These are phyloP conservation scores for Aureobasidium sp. DNA, from an alignment of 2,329 filamentous ascomycete genomes.

Conservation along the genomic window DNA sequence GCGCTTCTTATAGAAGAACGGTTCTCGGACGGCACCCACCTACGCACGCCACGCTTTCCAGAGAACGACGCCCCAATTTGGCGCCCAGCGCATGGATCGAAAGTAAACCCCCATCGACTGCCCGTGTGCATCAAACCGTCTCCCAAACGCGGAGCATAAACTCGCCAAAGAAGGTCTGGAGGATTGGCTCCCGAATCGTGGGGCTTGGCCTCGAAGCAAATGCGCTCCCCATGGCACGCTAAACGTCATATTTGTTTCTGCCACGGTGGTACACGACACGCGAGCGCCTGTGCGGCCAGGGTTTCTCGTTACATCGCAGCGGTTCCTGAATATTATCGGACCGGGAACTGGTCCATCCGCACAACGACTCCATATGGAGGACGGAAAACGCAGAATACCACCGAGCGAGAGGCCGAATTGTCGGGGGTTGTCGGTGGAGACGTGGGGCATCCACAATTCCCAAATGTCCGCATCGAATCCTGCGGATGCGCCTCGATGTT, in stretches of 20 bases:
- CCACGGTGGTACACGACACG: neutral
- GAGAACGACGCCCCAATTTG: neutral
- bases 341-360: conserved; percentile 2
- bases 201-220: neutral
- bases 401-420: conserved; percentile 11
- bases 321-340: neutral
- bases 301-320: neutral
- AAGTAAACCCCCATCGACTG: conserved; percentile 5
- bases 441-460: conserved; percentile 5
- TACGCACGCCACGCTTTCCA: conserved; percentile 8
- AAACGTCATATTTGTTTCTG: conserved; percentile 11
- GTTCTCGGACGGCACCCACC: neutral
- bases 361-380: conserved; percentile 4
- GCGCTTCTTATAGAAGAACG: conserved; percentile 7
- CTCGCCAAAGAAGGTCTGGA: neutral
- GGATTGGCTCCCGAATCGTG: neutral
- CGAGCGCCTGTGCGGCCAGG: conserved; percentile 3
- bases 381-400: conserved; percentile 1
- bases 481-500: neutral
- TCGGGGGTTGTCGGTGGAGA: conserved; percentile 7
- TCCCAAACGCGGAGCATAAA: neutral
- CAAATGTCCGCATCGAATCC: neutral
- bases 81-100: conserved; percentile 11
- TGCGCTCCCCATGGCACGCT: conserved; percentile 9
- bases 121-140: neutral